These are phyloP conservation scores for Detonula confervacea DNA, from an alignment of 352 stramenopile species.

Conservation along the genomic window DNA sequence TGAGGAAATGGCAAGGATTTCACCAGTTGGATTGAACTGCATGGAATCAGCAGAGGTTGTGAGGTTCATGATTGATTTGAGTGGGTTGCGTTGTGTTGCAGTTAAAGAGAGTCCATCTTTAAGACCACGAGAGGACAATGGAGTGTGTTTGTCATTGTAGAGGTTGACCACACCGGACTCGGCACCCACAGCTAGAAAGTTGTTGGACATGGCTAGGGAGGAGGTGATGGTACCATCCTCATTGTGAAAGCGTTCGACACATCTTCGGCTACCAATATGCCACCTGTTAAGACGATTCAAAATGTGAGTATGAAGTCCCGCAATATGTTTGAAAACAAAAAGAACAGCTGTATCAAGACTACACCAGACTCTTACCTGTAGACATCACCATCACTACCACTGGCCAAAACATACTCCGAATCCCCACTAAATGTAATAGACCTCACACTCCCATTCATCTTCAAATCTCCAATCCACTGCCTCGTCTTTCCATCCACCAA, in stretches of 20 bases:
- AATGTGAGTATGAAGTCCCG: no score
- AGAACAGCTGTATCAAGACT: no score
- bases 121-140: not conserved
- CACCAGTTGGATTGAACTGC: constrained; percentile 91
- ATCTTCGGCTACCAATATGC: constrained; percentile 67
- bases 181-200: constrained; percentile 90
- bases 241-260: constrained; percentile 85
- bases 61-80: constrained; percentile 97
- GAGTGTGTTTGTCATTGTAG: constrained; percentile 88
- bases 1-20: constrained; percentile 94
- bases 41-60: constrained; percentile 91
- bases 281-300: constrained; percentile 56
- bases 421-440: constrained; percentile 92
- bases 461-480: constrained; percentile 92
- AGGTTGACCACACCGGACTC: constrained; percentile 98
- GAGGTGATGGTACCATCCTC: constrained; percentile 88
- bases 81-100: constrained; percentile 63
- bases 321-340: no score
- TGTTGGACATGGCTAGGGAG: constrained; percentile 84
- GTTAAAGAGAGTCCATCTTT: constrained; percentile 3
- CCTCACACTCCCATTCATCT: constrained; percentile 94
- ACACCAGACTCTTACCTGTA: constrained; percentile 93
- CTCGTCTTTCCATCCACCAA: constrained; percentile 91
- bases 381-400: constrained; percentile 94
- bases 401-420: constrained; percentile 91